Percentiles rank a stretch among this genome's conserved stretches.
These are phyloP conservation scores for Zygosaccharomyces siamensis DNA, from an alignment of 805 yeast genomes.

Conservation along the genomic window DNA sequence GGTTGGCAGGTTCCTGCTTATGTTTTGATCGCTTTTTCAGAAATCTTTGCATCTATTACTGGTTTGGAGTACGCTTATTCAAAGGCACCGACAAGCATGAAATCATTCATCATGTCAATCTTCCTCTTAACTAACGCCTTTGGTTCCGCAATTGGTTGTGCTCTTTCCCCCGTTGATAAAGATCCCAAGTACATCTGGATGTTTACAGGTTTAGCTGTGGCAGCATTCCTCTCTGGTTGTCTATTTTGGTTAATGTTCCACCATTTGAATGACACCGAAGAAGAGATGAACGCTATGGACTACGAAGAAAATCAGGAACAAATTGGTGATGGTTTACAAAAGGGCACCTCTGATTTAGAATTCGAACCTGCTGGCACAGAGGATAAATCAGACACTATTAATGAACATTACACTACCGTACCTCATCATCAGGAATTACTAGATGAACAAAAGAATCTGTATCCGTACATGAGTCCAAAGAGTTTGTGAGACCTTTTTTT, in stretches of 20 bases:
- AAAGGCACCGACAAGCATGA: conserved; percentile 63
- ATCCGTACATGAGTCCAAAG: conserved; percentile 6
- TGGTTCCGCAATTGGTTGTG: conserved; percentile 73
- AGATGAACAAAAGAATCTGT: neutral
- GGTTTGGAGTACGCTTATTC: conserved; percentile 83
- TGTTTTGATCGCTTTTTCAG: conserved; percentile 66
- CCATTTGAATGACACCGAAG: conserved; percentile 52
- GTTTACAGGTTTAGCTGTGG: conserved; percentile 56
- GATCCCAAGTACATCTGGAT: conserved; percentile 71
- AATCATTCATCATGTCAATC: conserved; percentile 42
- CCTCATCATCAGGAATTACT: neutral
- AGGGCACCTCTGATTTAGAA: neutral
- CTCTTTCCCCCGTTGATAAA: conserved; percentile 58
- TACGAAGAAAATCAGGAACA: conserved; percentile 19
- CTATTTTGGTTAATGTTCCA: conserved; percentile 58
- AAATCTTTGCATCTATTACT: conserved; percentile 73
- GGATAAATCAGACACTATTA: neutral
- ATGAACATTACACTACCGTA: neutral
- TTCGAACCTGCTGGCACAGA: conserved; percentile 2
- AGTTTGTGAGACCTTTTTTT: neutral
- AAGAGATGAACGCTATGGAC: conserved; percentile 52
- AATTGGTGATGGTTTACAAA: neutral
- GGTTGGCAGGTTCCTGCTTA: conserved; percentile 66
- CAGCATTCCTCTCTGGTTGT: conserved; percentile 55
- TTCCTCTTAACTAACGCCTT: conserved; percentile 70